phyloP scores from a whole-genome alignment of 257 asterid species.

The Solanum chmielewskii region DNA sequence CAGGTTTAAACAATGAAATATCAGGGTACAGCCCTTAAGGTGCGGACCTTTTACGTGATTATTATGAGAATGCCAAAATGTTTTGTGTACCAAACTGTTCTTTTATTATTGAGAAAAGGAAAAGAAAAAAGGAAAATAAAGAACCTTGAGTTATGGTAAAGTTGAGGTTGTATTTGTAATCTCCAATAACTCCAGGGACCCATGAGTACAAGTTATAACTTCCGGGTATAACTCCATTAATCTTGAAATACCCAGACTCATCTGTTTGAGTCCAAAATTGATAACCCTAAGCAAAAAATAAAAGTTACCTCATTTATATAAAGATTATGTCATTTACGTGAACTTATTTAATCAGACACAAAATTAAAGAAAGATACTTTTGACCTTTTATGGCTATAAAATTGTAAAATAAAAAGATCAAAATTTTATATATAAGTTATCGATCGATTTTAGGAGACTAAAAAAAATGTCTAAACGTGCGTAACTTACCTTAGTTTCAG shows the following conservation, averaged over 20 bases:
- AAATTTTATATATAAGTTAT: background rate
- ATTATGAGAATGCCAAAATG: background rate
- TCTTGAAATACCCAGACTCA: background rate
- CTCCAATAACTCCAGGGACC: slow-evolving; percentile 10
- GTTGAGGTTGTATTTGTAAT: background rate
- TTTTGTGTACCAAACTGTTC: background rate
- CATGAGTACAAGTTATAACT: slow-evolving; percentile 2
- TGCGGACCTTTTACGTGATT: background rate
- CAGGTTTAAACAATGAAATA: background rate
- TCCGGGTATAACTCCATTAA: background rate
- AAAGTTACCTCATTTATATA: background rate
- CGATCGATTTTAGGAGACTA: background rate
- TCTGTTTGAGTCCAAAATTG: slow-evolving; percentile 7
- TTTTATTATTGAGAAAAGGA: background rate
- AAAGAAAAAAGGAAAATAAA: background rate
- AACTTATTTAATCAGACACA: background rate
- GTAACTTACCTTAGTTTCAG: slow-evolving; percentile 49
- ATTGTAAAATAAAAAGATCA: background rate
- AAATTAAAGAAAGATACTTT: background rate
- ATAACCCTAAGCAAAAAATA: background rate
- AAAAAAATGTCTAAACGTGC: background rate
- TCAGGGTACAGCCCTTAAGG: background rate
- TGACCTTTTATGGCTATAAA: background rate
- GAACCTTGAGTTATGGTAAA: background rate
- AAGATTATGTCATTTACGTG: background rate